phyloP scores from a whole-genome alignment of 805 yeast species.

The Candida yuanshanica region DNA sequence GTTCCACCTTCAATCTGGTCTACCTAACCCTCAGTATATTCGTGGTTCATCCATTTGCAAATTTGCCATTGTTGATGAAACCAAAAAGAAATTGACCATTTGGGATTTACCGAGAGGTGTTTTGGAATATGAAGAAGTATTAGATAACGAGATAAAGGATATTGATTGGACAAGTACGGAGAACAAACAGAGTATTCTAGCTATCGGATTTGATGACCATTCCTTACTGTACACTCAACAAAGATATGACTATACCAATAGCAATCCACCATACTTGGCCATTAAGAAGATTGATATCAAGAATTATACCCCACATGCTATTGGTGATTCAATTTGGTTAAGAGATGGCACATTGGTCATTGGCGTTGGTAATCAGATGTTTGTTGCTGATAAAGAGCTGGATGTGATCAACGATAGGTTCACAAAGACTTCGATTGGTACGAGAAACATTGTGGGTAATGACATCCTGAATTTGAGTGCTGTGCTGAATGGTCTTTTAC shows the following conservation, averaged over 20 bases:
- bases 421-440: conserved; percentile 50
- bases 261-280: conserved; percentile 69
- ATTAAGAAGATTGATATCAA: conserved; percentile 68
- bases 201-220: conserved; percentile 66
- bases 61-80: conserved; percentile 63
- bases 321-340: conserved; percentile 90
- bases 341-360: conserved; percentile 71
- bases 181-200: conserved; percentile 62
- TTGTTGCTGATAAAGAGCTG: conserved; percentile 66
- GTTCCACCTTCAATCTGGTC: conserved; percentile 48
- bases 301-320: conserved; percentile 66
- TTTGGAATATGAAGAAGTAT: conserved; percentile 50
- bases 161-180: conserved; percentile 83
- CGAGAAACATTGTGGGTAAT: conserved; percentile 48
- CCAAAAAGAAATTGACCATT: conserved; percentile 49
- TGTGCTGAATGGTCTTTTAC: conserved; percentile 83
- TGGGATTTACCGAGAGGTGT: conserved; percentile 74
- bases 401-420: conserved; percentile 45
- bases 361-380: conserved; percentile 87
- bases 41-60: conserved; percentile 75
- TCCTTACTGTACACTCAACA: conserved; percentile 73
- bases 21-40: conserved; percentile 44
- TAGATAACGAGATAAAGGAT: conserved; percentile 47
- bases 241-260: conserved; percentile 83
- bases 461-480: conserved; percentile 64